phyloP scores from a whole-genome alignment of 2,329 filamentous ascomycete genomes.

The Sporothrix sp. region DNA sequence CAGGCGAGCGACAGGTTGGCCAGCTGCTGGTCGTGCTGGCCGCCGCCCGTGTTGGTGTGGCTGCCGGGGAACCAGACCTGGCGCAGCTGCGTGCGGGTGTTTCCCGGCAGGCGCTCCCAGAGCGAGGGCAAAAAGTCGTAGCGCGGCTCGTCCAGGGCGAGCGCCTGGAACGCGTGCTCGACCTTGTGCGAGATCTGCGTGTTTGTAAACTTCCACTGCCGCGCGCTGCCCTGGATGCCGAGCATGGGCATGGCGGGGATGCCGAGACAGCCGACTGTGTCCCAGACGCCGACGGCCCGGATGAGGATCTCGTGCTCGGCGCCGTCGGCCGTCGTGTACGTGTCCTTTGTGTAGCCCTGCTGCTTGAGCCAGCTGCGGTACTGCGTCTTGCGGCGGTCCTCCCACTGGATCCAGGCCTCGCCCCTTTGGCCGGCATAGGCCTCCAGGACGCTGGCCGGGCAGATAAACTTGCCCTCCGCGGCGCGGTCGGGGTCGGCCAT shows the following conservation, averaged over 20 bases:
- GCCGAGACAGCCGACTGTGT: conserved; percentile 38
- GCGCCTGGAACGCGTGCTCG: conserved; percentile 40
- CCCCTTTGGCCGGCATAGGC: conserved; percentile 21
- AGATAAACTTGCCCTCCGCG: conserved; percentile 19
- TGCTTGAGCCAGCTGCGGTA: conserved; percentile 31
- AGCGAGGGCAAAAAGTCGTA: conserved; percentile 32
- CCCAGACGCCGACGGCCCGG: conserved; percentile 40
- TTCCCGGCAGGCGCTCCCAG: conserved; percentile 29
- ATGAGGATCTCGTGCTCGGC: conserved; percentile 29
- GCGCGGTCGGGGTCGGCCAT: conserved; percentile 21
- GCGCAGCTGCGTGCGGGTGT: conserved; percentile 23
- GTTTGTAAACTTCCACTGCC: conserved; percentile 31
- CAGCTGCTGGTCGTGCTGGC: conserved; percentile 36
- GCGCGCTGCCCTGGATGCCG: conserved; percentile 28
- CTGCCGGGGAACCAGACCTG: conserved; percentile 50
- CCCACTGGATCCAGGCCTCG: conserved; percentile 25
- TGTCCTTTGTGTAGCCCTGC: conserved; percentile 27
- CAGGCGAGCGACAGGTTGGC: conserved; percentile 26
- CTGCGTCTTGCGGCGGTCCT: conserved; percentile 24
- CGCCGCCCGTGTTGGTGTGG: conserved; percentile 54
- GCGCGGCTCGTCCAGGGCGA: conserved; percentile 40
- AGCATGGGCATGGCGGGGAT: conserved; percentile 33
- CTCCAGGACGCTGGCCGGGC: conserved; percentile 16
- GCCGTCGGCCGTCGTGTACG: conserved; percentile 20
- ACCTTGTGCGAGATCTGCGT: conserved; percentile 34